Base-by-base conservation (phyloP, 2,329 filamentous ascomycete genomes). In the Cercospora brassicicola region DNA sequence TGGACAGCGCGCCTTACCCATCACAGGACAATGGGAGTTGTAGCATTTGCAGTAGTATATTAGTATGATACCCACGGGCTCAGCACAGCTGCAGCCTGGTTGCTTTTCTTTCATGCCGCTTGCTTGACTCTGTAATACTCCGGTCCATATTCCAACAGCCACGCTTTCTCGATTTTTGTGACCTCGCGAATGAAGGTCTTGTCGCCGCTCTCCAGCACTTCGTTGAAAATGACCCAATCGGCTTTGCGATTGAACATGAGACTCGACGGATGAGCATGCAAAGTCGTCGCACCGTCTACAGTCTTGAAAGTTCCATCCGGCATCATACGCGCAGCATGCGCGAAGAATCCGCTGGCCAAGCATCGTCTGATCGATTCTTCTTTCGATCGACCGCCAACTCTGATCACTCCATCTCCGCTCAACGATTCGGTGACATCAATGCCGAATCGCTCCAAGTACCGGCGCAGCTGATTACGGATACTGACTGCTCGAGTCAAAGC, bases 231-330 rank as follows among this genome's bases (percentile, higher is more conserved):
- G 9, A 98, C 93, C 93, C 94, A 98, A 71, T 97, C 93, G 10
- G 93, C 93, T 82, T 96, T 97, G 66, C 94, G 89, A 79, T 97
- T 96, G 83, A 98, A 98, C 89, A 98, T 93, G 73, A 98, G 82
- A 45, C 91, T 96, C 76, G 89, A 96, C 0, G 95, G 95, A 80
- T 99, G 95, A 23, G 93, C 93, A 82, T 96, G 87, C 63, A 98
- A 83, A 4, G 89, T 87, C 61, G 90, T 90, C 45, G 88, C 89
- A 31, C 93, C 93, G 69, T 90, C 89, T n/a, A 97, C 89, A 61
- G 92, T 94, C 73, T 87, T 88, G 78, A 97, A 97, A 4, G 88
- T 94, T 13, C 95, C 95, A 82, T 98, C 94, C 0, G 92, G 86
- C 79, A 96, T 92, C 94, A 98, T 97, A 76, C 90, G 89, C 55